These are phyloP conservation scores for Colletotrichum sp. DNA, from an alignment of 2,329 filamentous ascomycete species.

Conservation along the genomic window DNA sequence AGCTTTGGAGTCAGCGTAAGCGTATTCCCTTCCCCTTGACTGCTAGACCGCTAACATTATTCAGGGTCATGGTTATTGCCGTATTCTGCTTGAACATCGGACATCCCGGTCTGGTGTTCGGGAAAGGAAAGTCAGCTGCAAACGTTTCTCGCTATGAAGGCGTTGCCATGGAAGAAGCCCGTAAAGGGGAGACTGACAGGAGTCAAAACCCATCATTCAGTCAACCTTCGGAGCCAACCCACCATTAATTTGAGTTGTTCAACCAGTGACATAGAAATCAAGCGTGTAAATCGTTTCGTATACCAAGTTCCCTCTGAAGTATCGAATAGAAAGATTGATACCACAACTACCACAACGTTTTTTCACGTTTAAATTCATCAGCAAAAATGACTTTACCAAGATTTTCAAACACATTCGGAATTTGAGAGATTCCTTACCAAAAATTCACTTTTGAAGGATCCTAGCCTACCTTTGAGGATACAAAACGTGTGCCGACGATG, in stretches of 20 bases:
- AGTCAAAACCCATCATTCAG: background rate
- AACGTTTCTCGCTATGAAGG: background rate
- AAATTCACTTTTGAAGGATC: background rate
- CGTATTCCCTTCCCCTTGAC: background rate
- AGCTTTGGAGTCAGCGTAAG: constrained; percentile 42
- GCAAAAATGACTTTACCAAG: background rate
- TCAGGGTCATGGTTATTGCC: constrained; percentile 7
- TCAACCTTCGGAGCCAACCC: background rate
- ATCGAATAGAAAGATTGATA: background rate
- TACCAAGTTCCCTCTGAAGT: accelerated
- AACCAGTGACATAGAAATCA: too few species aligned
- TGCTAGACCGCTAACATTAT: background rate
- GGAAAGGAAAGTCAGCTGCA: too few species aligned
- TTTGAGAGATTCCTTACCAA: background rate
- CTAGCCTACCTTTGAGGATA: background rate
- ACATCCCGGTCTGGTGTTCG: constrained; percentile 12
- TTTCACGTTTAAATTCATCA: background rate
- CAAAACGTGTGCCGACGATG: background rate
- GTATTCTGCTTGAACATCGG: background rate
- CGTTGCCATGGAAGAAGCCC: background rate
- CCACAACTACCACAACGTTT: background rate
- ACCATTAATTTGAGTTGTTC: accelerated
- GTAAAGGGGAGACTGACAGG: background rate
- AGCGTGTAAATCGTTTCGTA: accelerated
- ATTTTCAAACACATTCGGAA: background rate